Evolutionary conservation across 345 rosid genomes (phyloP).

Genomic region (Brassica juncea): DNA sequence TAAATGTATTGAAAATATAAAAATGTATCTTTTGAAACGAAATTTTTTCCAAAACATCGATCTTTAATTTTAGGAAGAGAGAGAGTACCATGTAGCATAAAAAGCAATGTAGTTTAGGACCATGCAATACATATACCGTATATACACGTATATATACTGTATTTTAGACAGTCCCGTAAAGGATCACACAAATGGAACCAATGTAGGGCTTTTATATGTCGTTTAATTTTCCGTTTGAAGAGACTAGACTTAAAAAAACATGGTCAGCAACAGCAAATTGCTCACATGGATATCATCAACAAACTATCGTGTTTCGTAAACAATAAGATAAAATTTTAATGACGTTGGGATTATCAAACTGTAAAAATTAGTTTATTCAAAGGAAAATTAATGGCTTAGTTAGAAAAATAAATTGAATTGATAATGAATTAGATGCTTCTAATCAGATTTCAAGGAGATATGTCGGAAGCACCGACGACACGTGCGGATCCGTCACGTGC

Average conservation of each 20-base stretch:
- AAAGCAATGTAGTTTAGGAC: background rate
- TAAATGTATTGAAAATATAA: too few relatives aligned
- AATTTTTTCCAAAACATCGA: too few relatives aligned
- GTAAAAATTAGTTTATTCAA: constrained; percentile 24
- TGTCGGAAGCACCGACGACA: constrained; percentile 38
- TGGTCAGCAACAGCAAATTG: constrained; percentile 32
- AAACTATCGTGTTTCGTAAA: constrained; percentile 35
- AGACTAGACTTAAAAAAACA: background rate
- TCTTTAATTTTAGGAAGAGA: too few relatives aligned
- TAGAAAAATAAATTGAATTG: constrained; percentile 24
- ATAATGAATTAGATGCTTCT: constrained; percentile 54
- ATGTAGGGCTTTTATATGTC: background rate
- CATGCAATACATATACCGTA: background rate
- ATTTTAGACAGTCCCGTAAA: background rate
- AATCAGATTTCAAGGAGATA: constrained; percentile 42
- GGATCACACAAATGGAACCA: background rate
- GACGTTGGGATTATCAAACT: constrained; percentile 36
- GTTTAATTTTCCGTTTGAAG: background rate
- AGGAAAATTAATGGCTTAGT: constrained; percentile 25
- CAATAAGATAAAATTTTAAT: constrained; percentile 5
- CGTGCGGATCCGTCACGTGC: constrained; percentile 46
- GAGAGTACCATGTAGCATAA: too few relatives aligned
- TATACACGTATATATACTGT: background rate
- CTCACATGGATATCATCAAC: constrained; percentile 30
- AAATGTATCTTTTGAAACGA: too few relatives aligned